Conservation (phyloP, 108 stramenopile species). For the Mediolabrus comicus region DNA sequence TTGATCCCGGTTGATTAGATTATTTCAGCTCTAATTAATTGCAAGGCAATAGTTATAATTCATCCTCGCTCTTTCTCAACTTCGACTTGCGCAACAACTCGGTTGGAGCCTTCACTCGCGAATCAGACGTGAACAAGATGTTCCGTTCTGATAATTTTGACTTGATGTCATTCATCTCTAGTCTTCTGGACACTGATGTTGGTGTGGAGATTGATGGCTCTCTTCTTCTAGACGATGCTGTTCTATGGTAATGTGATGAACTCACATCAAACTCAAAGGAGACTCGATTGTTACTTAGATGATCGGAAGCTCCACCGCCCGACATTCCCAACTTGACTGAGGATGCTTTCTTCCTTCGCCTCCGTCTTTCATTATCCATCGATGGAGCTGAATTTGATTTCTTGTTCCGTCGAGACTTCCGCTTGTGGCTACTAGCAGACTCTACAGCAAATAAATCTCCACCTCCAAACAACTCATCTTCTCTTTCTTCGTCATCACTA, state of each 20-base stretch:
- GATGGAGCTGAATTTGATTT: background rate
- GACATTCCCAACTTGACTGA: background rate
- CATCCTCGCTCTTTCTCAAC: background rate
- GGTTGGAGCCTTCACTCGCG: slow-evolving; percentile 8
- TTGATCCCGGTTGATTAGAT: too few relatives aligned
- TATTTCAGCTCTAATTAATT: too few relatives aligned
- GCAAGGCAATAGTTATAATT: too few relatives aligned
- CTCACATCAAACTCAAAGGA: slow-evolving; percentile 9
- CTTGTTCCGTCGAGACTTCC: background rate
- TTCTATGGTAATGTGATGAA: background rate
- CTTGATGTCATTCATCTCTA: background rate
- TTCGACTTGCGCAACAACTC: background rate
- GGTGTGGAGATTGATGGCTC: background rate
- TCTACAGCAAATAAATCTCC: slow-evolving; percentile 11
- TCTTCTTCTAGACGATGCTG: background rate
- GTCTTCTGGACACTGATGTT: background rate
- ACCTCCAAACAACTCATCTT: slow-evolving; percentile 15
- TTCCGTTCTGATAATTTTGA: slow-evolving; percentile 9
- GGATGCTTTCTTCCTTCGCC: slow-evolving; percentile 1
- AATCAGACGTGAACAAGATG: slow-evolving; percentile 6
- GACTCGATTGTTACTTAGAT: background rate
- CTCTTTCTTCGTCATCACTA: slow-evolving; percentile 16
- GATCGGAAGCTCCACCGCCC: background rate
- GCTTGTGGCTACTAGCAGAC: background rate
- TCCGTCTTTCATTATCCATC: background rate